These are phyloP conservation scores for Nitzschia palea DNA, from an alignment of 108 stramenopile species.

Conservation along the genomic window DNA sequence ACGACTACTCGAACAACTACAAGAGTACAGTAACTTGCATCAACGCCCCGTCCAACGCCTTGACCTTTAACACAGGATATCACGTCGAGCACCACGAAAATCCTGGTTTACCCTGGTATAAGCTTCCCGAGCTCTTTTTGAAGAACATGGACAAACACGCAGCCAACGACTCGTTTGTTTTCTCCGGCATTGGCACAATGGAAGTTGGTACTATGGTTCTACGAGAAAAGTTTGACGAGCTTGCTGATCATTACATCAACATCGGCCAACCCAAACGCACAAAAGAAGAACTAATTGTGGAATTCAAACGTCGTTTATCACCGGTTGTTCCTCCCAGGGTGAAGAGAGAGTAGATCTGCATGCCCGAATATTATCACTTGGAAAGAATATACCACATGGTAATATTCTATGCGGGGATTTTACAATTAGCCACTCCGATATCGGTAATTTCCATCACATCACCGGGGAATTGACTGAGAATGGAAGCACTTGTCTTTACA, in stretches of 20 bases:
- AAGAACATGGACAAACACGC: slow-evolving; percentile 19
- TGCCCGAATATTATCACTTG: too few species aligned
- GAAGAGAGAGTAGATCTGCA: background rate
- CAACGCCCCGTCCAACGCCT: slow-evolving; percentile 17
- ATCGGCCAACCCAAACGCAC: slow-evolving; percentile 20
- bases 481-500: too few species aligned
- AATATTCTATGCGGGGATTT: too few species aligned
- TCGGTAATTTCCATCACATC: too few species aligned
- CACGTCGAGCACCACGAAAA: slow-evolving; percentile 18
- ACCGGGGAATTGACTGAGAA: too few species aligned
- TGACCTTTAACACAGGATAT: slow-evolving; percentile 16
- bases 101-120: slow-evolving; percentile 14
- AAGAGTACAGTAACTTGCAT: slow-evolving; percentile 16
- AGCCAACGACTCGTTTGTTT: slow-evolving; percentile 21
- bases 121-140: slow-evolving; percentile 10
- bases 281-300: slow-evolving; percentile 10
- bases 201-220: slow-evolving; percentile 15
- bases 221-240: slow-evolving; percentile 5
- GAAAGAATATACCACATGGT: too few species aligned
- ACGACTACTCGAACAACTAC: slow-evolving; percentile 20
- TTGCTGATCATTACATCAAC: slow-evolving; percentile 10
- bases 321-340: background rate
- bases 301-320: slow-evolving; percentile 14
- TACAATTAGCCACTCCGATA: too few species aligned
- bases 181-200: slow-evolving; percentile 14